Base-by-base conservation (phyloP, 495 filamentous ascomycete genomes). In the Apodospora peruviana region DNA sequence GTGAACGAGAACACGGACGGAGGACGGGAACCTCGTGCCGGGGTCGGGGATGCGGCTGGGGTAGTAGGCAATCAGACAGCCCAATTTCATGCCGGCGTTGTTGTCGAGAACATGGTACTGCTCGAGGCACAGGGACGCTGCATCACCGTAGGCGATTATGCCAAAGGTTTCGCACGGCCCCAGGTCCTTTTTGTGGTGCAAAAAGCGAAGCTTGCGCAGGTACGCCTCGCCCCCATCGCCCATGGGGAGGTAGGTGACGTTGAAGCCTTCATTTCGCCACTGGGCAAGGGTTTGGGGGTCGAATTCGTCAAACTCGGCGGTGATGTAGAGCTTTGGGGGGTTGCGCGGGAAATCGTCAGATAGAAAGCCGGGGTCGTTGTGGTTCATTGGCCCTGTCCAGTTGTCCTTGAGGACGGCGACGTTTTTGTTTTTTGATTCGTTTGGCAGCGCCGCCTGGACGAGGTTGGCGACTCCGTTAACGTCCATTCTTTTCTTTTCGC, bases 251-350 rank as follows among this genome's bases (percentile, higher is more conserved):
- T 87, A 88, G 2, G 72, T 60, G 2, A 84, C 80, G 24, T 78
- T 64, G 61, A 87, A 88, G 12, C 84, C 85, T 54, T 89, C 85
- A 44, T 78, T 77, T 22, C 70, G 69, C 84, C 84, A 87, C 22
- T 74, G 70, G 16, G 70, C 66, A 23, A 85, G 48, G 0, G 75
- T 79, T 4, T 75, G 60, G 5, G 61, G 45, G 56, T 87, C 83
- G 53, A 86, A 87, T 3, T 83, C 81, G 0, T 69, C 65, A 11
- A 66, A 68, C 54, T 87, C 83, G 5, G 83, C 73, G 0, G 83
- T 82, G 37, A 88, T 65, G 55, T 82, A 82, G n/a, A 88, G 57
- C 14, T 73, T 71, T 3, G 79, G 78, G n/a, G 75, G 64, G n/a
- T 43, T 48, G 12, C 53, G 61, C 16, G 65, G 67, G 45, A 70